These are phyloP conservation scores for Penicillium macrosclerotiorum DNA, from an alignment of 495 filamentous ascomycete species.

Conservation along the genomic window DNA sequence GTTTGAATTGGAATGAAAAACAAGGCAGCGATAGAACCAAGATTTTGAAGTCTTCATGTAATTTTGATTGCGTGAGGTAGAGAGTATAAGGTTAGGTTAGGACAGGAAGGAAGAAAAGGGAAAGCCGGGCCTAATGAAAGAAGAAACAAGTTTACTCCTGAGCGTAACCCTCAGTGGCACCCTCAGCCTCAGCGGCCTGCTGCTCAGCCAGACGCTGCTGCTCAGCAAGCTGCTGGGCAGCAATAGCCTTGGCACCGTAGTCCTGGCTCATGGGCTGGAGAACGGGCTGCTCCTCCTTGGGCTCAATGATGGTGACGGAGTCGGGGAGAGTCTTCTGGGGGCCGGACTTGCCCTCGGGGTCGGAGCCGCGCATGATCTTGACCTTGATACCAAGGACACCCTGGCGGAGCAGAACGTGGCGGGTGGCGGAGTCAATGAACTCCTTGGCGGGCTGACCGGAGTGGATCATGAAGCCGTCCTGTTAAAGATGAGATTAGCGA, in stretches of 20 bases:
- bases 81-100: conserved; percentile 37
- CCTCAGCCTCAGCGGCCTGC: conserved; percentile 50
- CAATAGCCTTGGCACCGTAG: conserved; percentile 94
- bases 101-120: conserved; percentile 36
- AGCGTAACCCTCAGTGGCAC: conserved; percentile 41
- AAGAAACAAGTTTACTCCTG: conserved; percentile 46
- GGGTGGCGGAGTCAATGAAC: conserved; percentile 97
- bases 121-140: conserved; percentile 29
- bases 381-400: conserved; percentile 99
- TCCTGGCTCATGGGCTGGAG: conserved; percentile 94
- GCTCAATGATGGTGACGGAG: conserved; percentile 98
- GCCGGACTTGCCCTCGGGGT: conserved; percentile 98
- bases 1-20: not conserved
- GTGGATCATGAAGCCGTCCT: conserved; percentile 99
- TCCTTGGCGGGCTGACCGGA: conserved; percentile 98
- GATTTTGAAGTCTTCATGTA: conserved; percentile 40
- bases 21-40: too few relatives aligned
- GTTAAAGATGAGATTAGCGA: conserved; percentile 10
- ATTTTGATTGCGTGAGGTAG: conserved; percentile 46
- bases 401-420: conserved; percentile 98
- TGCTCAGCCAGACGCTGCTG: conserved; percentile 63
- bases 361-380: conserved; percentile 99
- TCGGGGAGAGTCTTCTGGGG: conserved; percentile 96
- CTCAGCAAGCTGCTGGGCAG: conserved; percentile 81
- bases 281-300: conserved; percentile 95